A percentile compares a stretch with the other conserved stretches of the same genome.
phyloP scores from a whole-genome alignment of 2,329 filamentous ascomycete species.

The Apiospora phragmitis region DNA sequence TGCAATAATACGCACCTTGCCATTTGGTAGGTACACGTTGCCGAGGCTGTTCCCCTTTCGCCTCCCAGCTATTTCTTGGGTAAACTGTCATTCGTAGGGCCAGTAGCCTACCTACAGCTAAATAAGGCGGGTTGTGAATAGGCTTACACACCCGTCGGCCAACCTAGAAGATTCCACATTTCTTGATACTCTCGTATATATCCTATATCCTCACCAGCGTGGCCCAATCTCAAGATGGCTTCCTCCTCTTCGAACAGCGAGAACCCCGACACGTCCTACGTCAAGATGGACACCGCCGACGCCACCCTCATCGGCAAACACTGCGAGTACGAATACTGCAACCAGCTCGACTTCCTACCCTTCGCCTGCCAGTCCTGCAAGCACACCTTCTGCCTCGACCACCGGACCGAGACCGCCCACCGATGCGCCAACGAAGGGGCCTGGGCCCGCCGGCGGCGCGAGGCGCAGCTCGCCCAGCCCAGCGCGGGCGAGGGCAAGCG shows the following conservation, averaged over 20 bases:
- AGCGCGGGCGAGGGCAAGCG: slow-evolving; percentile 55
- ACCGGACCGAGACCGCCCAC: slow-evolving; percentile 84
- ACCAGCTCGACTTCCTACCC: slow-evolving; percentile 93
- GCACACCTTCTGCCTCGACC: slow-evolving; percentile 87
- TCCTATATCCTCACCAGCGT: slow-evolving; percentile 9
- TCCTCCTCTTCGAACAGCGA: slow-evolving; percentile 43
- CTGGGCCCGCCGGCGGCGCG: slow-evolving; percentile 60
- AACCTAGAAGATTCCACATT: slow-evolving; percentile 4
- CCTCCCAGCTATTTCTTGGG: background rate
- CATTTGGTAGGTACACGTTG: background rate
- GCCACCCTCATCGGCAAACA: slow-evolving; percentile 84
- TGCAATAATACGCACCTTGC: background rate
- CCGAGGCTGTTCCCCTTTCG: background rate
- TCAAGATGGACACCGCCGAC: slow-evolving; percentile 65
- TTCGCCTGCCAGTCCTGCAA: slow-evolving; percentile 90
- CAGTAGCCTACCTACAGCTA: background rate
- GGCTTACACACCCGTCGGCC: slow-evolving; percentile 17
- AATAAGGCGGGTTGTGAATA: background rate
- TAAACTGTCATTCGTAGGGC: background rate
- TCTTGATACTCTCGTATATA: slow-evolving; percentile 16
- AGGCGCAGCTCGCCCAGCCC: slow-evolving; percentile 53
- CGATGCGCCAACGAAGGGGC: slow-evolving; percentile 61
- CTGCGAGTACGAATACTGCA: slow-evolving; percentile 89
- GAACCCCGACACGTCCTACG: slow-evolving; percentile 57
- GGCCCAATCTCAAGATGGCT: slow-evolving; percentile 46